phyloP scores from a whole-genome alignment of 1,284 basidiomycete genomes.

The Leccinum griseonigrum region DNA sequence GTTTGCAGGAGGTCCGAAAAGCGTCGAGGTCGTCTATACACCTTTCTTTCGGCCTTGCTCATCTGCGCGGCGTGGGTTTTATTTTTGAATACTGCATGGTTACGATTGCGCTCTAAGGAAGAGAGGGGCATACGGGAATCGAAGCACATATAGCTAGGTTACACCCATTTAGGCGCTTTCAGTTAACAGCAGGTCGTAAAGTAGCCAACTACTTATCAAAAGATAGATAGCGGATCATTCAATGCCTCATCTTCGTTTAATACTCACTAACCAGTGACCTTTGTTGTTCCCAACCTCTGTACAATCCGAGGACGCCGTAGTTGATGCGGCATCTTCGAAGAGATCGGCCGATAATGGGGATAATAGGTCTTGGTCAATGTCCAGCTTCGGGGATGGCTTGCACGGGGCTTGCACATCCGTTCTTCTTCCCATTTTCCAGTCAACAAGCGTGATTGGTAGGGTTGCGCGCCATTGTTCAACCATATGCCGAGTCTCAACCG shows the following conservation, averaged over 20 bases:
- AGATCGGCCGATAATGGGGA: conserved; percentile 27
- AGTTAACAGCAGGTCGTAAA: neutral
- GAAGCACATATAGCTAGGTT: neutral
- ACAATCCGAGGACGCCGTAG: conserved; percentile 32
- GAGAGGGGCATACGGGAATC: conserved; percentile 26
- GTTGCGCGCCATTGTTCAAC: conserved; percentile 31
- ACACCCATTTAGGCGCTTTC: neutral
- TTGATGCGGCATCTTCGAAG: conserved; percentile 27
- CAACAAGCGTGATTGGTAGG: conserved; percentile 16
- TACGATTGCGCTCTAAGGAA: conserved; percentile 47
- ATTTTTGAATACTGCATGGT: conserved; percentile 63
- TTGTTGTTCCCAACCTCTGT: conserved; percentile 33
- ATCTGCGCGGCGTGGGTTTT: conserved; percentile 62
- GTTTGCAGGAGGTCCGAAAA: conserved; percentile 38
- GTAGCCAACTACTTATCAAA: neutral
- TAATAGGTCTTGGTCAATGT: conserved; percentile 12
- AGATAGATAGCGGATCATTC: neutral
- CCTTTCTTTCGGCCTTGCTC: conserved; percentile 41
- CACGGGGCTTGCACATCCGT: conserved; percentile 4
- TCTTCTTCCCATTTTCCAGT: conserved; percentile 18
- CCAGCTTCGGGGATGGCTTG: conserved; percentile 1
- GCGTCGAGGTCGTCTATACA: conserved; percentile 51
- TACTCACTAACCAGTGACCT: conserved; percentile 33
- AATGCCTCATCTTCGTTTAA: conserved; percentile 20
- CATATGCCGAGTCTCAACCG: conserved; percentile 29